These are phyloP conservation scores for Colletotrichum lupini DNA, from an alignment of 2,329 filamentous ascomycete genomes.

Conservation along the genomic window DNA sequence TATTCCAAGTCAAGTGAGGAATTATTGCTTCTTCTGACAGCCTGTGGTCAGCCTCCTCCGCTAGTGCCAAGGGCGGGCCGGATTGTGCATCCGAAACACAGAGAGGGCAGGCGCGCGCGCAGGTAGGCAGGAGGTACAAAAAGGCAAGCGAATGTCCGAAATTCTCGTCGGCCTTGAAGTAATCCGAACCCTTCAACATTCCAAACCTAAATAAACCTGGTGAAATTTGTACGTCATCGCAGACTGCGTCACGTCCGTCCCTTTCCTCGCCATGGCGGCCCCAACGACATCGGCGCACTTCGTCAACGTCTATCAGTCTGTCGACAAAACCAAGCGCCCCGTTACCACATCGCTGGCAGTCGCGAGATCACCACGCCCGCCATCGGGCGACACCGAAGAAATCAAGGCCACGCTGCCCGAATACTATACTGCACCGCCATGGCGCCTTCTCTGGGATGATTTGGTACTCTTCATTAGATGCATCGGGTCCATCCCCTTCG, in stretches of 20 bases:
- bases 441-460: slow-evolving; percentile 25
- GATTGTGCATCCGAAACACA: background rate
- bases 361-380: background rate
- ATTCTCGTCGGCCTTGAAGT: background rate
- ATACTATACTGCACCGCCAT: slow-evolving; percentile 23
- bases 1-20: background rate
- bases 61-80: background rate
- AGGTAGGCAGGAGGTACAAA: background rate
- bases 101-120: background rate
- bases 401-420: slow-evolving; percentile 7
- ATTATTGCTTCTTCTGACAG: background rate
- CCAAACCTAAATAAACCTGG: background rate
- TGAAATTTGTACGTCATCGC: background rate
- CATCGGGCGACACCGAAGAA: background rate
- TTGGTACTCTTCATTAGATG: slow-evolving; percentile 16
- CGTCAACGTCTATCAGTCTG: background rate
- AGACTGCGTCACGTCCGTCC: background rate
- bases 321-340: background rate
- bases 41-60: background rate
- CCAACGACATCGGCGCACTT: background rate
- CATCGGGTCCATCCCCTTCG: background rate
- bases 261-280: background rate
- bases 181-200: background rate
- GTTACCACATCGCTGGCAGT: background rate
- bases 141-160: background rate